Conservation (phyloP, 169 alveolate genomes). For the Plasmodium relictum region DNA sequence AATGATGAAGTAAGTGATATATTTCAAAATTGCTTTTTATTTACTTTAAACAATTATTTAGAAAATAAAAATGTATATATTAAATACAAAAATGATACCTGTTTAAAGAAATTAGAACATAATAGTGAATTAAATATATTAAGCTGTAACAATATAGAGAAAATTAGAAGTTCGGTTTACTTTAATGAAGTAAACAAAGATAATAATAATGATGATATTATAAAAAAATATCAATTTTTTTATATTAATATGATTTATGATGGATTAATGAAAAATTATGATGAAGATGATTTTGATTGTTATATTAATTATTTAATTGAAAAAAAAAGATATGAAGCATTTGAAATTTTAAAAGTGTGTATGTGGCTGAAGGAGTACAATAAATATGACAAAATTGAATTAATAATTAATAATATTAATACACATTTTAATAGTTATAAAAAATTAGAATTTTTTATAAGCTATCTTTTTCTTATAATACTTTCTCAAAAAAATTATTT, state of each 20-base stretch:
- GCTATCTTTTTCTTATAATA: constrained; percentile 44
- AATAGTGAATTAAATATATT: background rate
- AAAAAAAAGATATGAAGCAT: constrained; percentile 15
- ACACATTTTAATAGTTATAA: background rate
- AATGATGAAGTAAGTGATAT: constrained; percentile 38
- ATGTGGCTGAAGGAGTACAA: background rate
- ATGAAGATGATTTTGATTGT: constrained; percentile 11
- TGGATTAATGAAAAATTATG: background rate
- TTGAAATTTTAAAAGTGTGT: constrained; percentile 32
- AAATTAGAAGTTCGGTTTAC: background rate
- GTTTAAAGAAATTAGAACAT: too few species aligned
- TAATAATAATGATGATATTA: background rate
- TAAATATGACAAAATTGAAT: constrained; percentile 1
- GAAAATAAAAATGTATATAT: constrained; percentile 13
- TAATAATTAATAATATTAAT: constrained; percentile 16
- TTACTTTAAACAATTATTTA: constrained; percentile 42
- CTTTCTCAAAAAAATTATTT: background rate
- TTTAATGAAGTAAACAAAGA: background rate
- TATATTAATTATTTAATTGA: constrained; percentile 22
- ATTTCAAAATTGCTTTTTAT: constrained; percentile 29
- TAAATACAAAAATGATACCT: background rate
- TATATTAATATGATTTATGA: constrained; percentile 34
- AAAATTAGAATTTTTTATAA: constrained; percentile 21
- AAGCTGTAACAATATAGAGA: constrained; percentile 6
- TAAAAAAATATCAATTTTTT: constrained; percentile 33